Evolutionary conservation across 352 stramenopile genomes (phyloP).

Genomic region (Phytophthora chlamydospora): DNA sequence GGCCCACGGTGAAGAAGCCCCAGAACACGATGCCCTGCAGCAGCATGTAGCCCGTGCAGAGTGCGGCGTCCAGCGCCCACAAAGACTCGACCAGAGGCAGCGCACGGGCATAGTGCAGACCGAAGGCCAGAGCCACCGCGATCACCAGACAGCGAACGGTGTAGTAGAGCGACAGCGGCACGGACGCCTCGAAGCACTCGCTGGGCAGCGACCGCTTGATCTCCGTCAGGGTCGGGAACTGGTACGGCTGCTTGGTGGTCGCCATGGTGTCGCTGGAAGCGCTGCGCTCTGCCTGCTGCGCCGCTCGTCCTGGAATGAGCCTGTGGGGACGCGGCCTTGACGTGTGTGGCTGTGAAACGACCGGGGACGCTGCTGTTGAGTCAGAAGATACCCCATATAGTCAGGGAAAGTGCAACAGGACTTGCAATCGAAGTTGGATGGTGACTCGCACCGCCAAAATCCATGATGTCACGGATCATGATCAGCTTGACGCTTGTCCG

Average conservation of each 20-base stretch:
- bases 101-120: conserved; percentile 48
- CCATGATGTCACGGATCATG: conserved; percentile 25
- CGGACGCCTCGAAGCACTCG: conserved; percentile 76
- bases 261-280: conserved; percentile 23
- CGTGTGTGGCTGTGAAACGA: conserved; percentile 25
- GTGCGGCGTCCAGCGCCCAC: conserved; percentile 43
- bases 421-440: conserved; percentile 6
- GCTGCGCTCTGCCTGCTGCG: conserved; percentile 7
- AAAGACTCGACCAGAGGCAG: conserved; percentile 47
- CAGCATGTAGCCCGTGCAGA: conserved; percentile 68
- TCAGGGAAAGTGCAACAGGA: conserved; percentile 17
- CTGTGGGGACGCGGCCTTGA: neutral
- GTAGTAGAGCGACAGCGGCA: conserved; percentile 78
- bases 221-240: conserved; percentile 81
- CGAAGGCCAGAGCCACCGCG: conserved; percentile 46
- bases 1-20: conserved; percentile 85
- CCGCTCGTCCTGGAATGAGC: conserved; percentile 32
- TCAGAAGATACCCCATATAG: conserved; percentile 28
- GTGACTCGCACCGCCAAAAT: conserved; percentile 23
- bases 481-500: no score
- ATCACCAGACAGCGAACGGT: conserved; percentile 60
- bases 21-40: conserved; percentile 83
- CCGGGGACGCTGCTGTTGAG: conserved; percentile 1
- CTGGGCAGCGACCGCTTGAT: conserved; percentile 80
- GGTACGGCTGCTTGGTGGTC: conserved; percentile 36